These are phyloP conservation scores for Parastagonospora nodorum DNA, from an alignment of 2,329 filamentous ascomycete genomes.

Conservation along the genomic window DNA sequence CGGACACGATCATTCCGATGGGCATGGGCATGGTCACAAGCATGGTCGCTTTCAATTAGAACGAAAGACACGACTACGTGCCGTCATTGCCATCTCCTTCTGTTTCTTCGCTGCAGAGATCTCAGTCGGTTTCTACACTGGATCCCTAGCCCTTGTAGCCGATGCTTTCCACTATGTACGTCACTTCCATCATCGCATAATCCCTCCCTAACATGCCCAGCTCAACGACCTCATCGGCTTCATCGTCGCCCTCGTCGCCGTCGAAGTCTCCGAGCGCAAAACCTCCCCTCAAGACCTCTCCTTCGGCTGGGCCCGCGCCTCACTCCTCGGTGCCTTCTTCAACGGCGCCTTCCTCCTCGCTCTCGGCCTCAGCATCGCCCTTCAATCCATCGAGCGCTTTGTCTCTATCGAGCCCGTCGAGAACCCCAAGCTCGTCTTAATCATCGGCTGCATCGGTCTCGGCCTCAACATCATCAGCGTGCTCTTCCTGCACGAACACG, in stretches of 20 bases:
- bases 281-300: slow-evolving; percentile 64
- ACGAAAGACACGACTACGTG: slow-evolving; percentile 40
- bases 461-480: slow-evolving; percentile 70
- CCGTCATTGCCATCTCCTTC: slow-evolving; percentile 54
- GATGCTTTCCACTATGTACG: slow-evolving; percentile 80
- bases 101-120: slow-evolving; percentile 56
- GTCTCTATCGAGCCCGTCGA: slow-evolving; percentile 63
- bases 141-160: slow-evolving; percentile 72
- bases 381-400: slow-evolving; percentile 76
- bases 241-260: slow-evolving; percentile 66
- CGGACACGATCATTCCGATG: background rate
- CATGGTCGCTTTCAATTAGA: slow-evolving; percentile 27
- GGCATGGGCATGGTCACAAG: slow-evolving; percentile 7
- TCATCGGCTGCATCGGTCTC: slow-evolving; percentile 71
- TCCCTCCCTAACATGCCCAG: slow-evolving; percentile 45
- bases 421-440: slow-evolving; percentile 68
- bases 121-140: slow-evolving; percentile 70
- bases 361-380: slow-evolving; percentile 71
- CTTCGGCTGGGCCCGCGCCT: slow-evolving; percentile 78
- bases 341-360: slow-evolving; percentile 77
- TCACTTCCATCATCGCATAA: slow-evolving; percentile 1
- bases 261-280: slow-evolving; percentile 61
- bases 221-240: slow-evolving; percentile 74
- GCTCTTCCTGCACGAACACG: slow-evolving; percentile 63
- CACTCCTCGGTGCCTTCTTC: slow-evolving; percentile 78